Evolutionary conservation across 345 rosid genomes (phyloP).

Genomic region (Eutrema yunnanense): DNA sequence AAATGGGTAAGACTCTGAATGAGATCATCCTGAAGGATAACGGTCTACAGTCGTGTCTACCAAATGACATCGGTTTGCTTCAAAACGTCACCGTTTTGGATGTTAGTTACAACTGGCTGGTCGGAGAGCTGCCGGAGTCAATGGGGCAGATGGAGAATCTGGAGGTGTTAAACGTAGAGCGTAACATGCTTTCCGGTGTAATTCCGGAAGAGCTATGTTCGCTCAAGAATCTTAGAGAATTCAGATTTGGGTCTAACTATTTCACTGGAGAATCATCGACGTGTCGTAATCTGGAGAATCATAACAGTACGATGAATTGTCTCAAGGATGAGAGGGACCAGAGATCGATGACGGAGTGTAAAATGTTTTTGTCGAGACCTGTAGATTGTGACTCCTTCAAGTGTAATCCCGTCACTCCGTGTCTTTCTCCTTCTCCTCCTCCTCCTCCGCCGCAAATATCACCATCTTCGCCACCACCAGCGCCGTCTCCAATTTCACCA

Average conservation of each 20-base stretch:
- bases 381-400: conserved; percentile 44
- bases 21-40: conserved; percentile 61
- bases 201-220: conserved; percentile 49
- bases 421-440: conserved; percentile 22
- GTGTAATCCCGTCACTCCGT: conserved; percentile 31
- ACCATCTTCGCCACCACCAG: neutral
- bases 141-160: conserved; percentile 48
- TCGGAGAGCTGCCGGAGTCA: conserved; percentile 50
- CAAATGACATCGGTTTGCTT: conserved; percentile 45
- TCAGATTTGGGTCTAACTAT: conserved; percentile 50
- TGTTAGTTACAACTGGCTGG: conserved; percentile 50
- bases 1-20: conserved; percentile 62
- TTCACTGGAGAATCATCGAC: conserved; percentile 42
- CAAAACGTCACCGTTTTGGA: conserved; percentile 61
- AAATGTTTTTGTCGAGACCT: conserved; percentile 42
- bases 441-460: conserved; percentile 21
- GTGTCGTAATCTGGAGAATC: conserved; percentile 35
- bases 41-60: conserved; percentile 60
- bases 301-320: conserved; percentile 52
- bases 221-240: conserved; percentile 52
- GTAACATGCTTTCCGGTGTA: conserved; percentile 55
- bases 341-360: conserved; percentile 60
- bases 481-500: conserved; percentile 14
- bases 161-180: conserved; percentile 50
- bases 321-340: conserved; percentile 37